Percentiles rank a stretch among this genome's conserved stretches.
These are phyloP conservation scores for Astragalus membranaceus DNA, from an alignment of 306 rosid genomes.

Conservation along the genomic window DNA sequence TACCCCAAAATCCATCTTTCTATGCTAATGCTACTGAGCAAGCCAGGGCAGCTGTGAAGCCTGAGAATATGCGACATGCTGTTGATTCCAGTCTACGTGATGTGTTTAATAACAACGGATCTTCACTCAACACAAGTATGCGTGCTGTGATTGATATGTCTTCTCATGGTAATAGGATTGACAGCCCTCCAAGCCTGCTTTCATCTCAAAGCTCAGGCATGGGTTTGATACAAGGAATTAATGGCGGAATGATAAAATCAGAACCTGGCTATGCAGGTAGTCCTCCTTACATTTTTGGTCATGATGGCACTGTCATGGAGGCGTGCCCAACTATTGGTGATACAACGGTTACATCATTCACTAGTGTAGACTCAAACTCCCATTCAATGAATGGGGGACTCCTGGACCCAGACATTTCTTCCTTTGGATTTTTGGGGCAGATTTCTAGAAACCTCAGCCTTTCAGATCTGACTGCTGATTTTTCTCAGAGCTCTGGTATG, in stretches of 20 bases:
- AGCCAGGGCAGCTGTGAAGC: constrained; percentile 40
- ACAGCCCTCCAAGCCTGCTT: constrained; percentile 38
- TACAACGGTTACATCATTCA: constrained; percentile 50
- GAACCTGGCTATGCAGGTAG: constrained; percentile 58
- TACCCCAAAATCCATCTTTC: constrained; percentile 51
- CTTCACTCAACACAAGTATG: constrained; percentile 46
- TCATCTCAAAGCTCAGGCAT: constrained; percentile 49
- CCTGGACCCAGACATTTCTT: constrained; percentile 49
- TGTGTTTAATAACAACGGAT: constrained; percentile 48
- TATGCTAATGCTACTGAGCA: constrained; percentile 41
- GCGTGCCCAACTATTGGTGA: constrained; percentile 61
- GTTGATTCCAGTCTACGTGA: constrained; percentile 43
- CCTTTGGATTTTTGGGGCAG: constrained; percentile 56
- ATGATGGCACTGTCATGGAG: constrained; percentile 54
- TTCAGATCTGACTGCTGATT: constrained; percentile 67
- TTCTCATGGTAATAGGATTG: constrained; percentile 44
- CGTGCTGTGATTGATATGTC: constrained; percentile 44
- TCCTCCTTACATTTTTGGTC: constrained; percentile 38
- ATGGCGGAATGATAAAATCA: constrained; percentile 60
- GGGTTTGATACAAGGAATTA: constrained; percentile 60
- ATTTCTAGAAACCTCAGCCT: constrained; percentile 69
- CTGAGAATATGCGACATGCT: constrained; percentile 49
- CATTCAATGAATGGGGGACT: constrained; percentile 55
- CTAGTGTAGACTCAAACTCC: constrained; percentile 43
- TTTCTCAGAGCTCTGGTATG: constrained; percentile 68